phyloP scores from a whole-genome alignment of 148 eudicot genomes.

The Vaccinium corymbosum region DNA sequence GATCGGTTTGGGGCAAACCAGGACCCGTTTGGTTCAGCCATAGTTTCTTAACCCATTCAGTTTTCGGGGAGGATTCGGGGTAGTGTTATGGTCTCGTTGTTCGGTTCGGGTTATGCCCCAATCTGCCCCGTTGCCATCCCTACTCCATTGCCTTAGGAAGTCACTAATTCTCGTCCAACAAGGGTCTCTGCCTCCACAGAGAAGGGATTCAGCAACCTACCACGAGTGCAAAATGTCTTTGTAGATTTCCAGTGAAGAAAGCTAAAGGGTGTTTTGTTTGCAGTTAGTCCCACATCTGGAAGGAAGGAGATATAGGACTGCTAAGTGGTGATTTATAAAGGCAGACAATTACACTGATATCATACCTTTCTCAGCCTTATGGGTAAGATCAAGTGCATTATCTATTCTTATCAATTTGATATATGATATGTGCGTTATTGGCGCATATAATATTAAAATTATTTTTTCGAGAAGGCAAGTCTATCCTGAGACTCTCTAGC shows the following conservation, averaged over 20 bases:
- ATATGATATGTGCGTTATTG: no score
- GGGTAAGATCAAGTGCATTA: conserved; percentile 24
- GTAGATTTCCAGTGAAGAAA: not conserved
- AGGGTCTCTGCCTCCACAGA: conserved; percentile 17
- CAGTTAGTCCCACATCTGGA: not conserved
- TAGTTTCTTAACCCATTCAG: no score
- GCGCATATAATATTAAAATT: no score
- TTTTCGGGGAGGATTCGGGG: no score
- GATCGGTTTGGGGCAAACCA: no score
- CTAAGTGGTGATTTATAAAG: not conserved
- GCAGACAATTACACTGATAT: not conserved
- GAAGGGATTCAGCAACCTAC: conserved; percentile 9
- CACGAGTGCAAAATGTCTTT: not conserved
- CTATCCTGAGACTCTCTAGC: no score
- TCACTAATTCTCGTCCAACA: not conserved
- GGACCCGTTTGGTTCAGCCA: no score
- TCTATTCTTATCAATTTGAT: no score
- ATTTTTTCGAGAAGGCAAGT: no score
- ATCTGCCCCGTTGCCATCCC: no score
- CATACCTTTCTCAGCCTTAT: conserved; percentile 61
- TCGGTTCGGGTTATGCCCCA: no score
- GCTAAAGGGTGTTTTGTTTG: not conserved
- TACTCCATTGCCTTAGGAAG: not conserved
- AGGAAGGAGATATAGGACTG: not conserved
- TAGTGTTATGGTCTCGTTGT: no score